A percentile compares a stretch with the other conserved stretches of the same genome.
Evolutionary conservation across 768 basidiomycete genomes (phyloP).

Genomic region (Neoboletus magnificus): DNA sequence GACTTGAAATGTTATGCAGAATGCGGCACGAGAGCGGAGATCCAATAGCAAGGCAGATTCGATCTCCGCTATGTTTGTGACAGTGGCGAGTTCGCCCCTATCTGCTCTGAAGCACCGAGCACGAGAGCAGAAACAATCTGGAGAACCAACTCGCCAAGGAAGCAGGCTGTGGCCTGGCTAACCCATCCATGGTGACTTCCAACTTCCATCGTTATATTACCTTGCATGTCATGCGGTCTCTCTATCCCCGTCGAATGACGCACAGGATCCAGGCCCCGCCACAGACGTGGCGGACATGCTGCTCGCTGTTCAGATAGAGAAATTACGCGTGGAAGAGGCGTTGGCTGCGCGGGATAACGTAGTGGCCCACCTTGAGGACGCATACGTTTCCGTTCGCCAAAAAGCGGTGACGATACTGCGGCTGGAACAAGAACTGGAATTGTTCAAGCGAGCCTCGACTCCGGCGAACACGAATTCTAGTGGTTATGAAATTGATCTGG

Average conservation of each 20-base stretch:
- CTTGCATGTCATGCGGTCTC: not conserved
- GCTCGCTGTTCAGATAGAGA: conserved; percentile 53
- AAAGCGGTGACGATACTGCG: conserved; percentile 51
- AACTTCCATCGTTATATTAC: not conserved
- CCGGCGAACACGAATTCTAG: conserved; percentile 16
- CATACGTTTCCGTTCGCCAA: conserved; percentile 58
- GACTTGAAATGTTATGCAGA: too few relatives aligned
- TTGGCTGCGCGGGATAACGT: conserved; percentile 61
- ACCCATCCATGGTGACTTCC: conserved; percentile 13
- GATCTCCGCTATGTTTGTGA: conserved; percentile 6
- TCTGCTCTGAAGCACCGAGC: not conserved
- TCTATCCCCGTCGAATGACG: not conserved
- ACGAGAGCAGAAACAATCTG: not conserved
- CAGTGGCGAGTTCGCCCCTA: not conserved
- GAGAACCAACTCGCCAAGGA: conserved; percentile 1
- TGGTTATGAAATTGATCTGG: not conserved
- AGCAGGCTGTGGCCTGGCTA: conserved; percentile 1
- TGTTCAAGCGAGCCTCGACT: conserved; percentile 21
- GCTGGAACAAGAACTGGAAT: conserved; percentile 42
- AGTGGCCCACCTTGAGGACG: conserved; percentile 55
- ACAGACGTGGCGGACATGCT: conserved; percentile 43
- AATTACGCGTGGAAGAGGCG: conserved; percentile 52
- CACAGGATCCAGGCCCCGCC: conserved; percentile 11
- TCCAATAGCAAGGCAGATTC: not conserved
- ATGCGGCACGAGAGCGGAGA: not conserved